These are phyloP conservation scores for Paramecium caudatum DNA, from an alignment of 73 alveolate species.

Conservation along the genomic window DNA sequence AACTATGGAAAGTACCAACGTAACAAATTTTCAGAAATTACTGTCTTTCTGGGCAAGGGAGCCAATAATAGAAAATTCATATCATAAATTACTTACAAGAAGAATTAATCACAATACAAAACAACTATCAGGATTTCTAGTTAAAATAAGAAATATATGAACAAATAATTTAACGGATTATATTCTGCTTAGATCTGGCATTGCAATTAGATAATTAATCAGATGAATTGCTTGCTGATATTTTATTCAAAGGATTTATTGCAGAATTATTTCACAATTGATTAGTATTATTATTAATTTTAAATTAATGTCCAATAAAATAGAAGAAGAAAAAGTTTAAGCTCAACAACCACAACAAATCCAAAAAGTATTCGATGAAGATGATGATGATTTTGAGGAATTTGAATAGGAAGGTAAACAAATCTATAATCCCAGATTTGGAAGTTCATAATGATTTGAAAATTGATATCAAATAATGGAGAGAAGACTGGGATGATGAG, in stretches of 20 bases:
- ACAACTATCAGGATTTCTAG: neutral
- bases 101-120: neutral
- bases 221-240: constrained; percentile 38
- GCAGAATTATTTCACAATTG: constrained; percentile 60
- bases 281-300: constrained; percentile 30
- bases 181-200: constrained; percentile 41
- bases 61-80: constrained; percentile 15
- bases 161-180: constrained; percentile 48
- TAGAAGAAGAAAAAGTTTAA: constrained; percentile 39
- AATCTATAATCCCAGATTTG: constrained; percentile 28
- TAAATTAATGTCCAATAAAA: constrained; percentile 38
- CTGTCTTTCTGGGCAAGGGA: constrained; percentile 1
- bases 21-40: neutral
- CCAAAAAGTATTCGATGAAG: constrained; percentile 74
- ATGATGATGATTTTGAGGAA: constrained; percentile 79
- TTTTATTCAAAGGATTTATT: constrained; percentile 44
- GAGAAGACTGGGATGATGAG: constrained; percentile 79
- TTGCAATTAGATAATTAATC: neutral
- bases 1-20: constrained; percentile 62
- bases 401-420: constrained; percentile 74
- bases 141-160: constrained; percentile 17
- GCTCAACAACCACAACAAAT: constrained; percentile 14
- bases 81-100: constrained; percentile 2
- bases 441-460: constrained; percentile 69
- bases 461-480: constrained; percentile 78